These are phyloP conservation scores for Chlorella sp. DNA, from an alignment of 139 green algal species.

Conservation along the genomic window DNA sequence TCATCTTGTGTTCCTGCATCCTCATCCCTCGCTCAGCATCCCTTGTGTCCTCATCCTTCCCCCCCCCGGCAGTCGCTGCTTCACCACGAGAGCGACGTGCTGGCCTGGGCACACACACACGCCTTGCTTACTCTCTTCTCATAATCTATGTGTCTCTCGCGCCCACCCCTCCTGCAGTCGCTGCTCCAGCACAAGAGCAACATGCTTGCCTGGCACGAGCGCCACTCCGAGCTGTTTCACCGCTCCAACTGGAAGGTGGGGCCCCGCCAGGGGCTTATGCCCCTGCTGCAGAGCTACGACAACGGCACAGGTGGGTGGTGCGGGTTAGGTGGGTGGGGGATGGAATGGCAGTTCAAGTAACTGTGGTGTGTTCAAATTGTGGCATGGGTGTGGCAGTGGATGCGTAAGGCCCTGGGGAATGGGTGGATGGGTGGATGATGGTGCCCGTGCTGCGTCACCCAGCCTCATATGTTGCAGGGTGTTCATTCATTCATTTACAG, in stretches of 20 bases:
- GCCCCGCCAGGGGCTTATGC: conserved; percentile 37
- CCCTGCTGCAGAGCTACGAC: conserved; percentile 28
- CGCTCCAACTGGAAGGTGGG: conserved; percentile 52
- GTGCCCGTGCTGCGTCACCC: no score
- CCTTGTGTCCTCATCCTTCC: no score
- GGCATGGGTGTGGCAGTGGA: no score
- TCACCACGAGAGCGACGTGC: background rate
- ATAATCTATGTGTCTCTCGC: background rate
- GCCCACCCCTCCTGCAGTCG: background rate
- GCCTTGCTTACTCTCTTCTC: background rate
- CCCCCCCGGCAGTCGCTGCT: no score
- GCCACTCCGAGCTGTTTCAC: conserved; percentile 24
- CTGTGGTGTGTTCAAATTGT: no score
- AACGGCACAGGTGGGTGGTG: conserved; percentile 19
- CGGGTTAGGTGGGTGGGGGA: no score
- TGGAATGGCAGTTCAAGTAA: background rate
- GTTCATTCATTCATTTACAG: no score
- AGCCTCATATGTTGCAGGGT: background rate
- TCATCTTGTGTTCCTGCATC: no score
- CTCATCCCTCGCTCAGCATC: no score
- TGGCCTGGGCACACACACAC: background rate
- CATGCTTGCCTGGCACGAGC: conserved; percentile 44
- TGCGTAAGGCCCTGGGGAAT: no score
- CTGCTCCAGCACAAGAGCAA: conserved; percentile 30
- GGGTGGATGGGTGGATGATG: no score